phyloP scores from a whole-genome alignment of 139 green algal genomes.

The Pycnococcus provasolii region DNA sequence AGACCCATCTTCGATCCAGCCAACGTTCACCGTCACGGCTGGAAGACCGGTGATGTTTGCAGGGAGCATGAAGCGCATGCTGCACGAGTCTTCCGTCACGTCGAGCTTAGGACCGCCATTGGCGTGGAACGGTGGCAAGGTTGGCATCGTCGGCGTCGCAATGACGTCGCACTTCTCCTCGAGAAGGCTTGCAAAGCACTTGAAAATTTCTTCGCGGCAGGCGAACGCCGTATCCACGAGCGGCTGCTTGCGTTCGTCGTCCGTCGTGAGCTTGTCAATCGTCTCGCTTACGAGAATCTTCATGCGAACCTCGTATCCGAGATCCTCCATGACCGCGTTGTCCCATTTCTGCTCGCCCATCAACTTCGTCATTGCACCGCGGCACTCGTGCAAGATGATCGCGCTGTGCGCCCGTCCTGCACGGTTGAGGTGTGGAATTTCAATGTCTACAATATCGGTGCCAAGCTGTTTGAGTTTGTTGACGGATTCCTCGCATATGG shows the following conservation, averaged over 20 bases:
- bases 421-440: background rate
- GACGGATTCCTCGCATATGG: background rate
- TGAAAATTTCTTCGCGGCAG: background rate
- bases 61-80: background rate
- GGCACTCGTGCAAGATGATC: background rate
- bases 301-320: background rate
- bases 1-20: background rate
- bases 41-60: slow-evolving; percentile 1
- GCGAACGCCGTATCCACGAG: background rate
- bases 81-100: background rate
- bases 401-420: background rate
- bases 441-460: background rate
- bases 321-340: background rate
- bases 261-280: background rate
- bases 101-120: background rate
- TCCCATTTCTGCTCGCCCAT: background rate
- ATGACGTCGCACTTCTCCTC: background rate
- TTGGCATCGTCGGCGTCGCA: background rate
- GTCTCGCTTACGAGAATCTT: background rate
- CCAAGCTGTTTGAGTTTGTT: background rate
- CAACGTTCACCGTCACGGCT: background rate
- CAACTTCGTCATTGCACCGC: background rate
- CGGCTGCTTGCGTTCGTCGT: background rate
- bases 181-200: background rate
- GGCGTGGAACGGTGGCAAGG: too few relatives aligned